Percentiles rank a stretch among this genome's conserved stretches.
These are phyloP conservation scores for Cinchona pubescens DNA, from an alignment of 257 asterid species.

Conservation along the genomic window DNA sequence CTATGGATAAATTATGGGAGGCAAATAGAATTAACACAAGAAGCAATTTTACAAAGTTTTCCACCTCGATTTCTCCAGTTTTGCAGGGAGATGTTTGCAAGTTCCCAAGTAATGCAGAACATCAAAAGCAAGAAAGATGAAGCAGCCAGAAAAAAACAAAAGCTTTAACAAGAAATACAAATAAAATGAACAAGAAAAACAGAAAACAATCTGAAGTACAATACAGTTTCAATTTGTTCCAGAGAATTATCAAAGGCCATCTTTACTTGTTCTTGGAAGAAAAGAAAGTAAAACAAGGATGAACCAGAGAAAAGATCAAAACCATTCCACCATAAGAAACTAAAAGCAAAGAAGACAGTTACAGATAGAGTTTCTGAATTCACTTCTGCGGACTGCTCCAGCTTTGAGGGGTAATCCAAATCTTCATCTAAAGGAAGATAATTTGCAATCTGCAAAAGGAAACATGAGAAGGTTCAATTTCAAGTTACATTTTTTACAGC, in stretches of 20 bases:
- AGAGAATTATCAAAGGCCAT: not conserved
- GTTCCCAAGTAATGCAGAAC: not conserved
- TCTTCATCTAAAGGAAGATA: conserved; percentile 85
- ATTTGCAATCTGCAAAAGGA: conserved; percentile 74
- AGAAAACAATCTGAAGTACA: not conserved
- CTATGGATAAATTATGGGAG: not conserved
- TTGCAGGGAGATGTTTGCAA: not conserved
- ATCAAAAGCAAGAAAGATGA: no score
- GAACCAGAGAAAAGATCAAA: not conserved
- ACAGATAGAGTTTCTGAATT: conserved; percentile 62
- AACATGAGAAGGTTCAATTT: not conserved
- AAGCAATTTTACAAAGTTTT: not conserved
- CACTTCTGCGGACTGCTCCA: conserved; percentile 70
- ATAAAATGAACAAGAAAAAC: not conserved
- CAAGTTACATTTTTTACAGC: not conserved
- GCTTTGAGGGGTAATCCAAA: conserved; percentile 80
- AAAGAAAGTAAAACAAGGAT: not conserved
- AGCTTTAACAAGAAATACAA: not conserved
- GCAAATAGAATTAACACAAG: not conserved
- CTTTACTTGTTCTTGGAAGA: not conserved
- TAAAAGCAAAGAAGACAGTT: conserved; percentile 32
- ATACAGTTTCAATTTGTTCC: not conserved
- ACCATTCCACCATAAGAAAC: conserved; percentile 7
- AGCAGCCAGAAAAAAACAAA: not conserved
- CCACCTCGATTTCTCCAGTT: not conserved